These are phyloP conservation scores for Mucor racemosus DNA, from an alignment of 371 early-diverging fungal species.

Conservation along the genomic window DNA sequence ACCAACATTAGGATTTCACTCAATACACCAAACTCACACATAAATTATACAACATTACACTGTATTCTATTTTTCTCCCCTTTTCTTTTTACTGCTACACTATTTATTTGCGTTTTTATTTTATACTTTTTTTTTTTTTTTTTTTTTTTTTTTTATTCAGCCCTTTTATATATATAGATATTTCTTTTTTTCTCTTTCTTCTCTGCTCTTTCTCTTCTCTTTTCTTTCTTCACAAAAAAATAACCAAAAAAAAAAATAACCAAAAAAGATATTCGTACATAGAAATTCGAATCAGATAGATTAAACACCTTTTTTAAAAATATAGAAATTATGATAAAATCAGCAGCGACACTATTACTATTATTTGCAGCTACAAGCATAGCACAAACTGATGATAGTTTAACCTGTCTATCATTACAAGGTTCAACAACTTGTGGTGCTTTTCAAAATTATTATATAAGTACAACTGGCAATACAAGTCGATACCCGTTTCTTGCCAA, in stretches of 20 bases:
- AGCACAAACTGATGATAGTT: not conserved
- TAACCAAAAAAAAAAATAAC: not conserved
- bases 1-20: not conserved
- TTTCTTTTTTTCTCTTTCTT: not conserved
- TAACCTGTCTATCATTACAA: slow-evolving; percentile 35
- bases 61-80: slow-evolving; percentile 9
- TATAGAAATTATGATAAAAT: not conserved
- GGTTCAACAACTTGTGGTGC: slow-evolving; percentile 50
- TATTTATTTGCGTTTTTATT: not conserved
- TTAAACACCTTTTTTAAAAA: not conserved
- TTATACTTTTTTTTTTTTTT: not conserved
- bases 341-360: slow-evolving; percentile 9
- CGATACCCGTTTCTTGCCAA: slow-evolving; percentile 35
- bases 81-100: slow-evolving; percentile 15
- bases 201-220: not conserved
- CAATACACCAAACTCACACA: not conserved
- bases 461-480: slow-evolving; percentile 17
- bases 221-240: slow-evolving; percentile 7
- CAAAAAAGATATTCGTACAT: not conserved
- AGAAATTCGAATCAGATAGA: not conserved
- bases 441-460: slow-evolving; percentile 44
- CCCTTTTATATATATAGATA: slow-evolving; percentile 4
- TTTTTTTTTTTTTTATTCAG: slow-evolving; percentile 4
- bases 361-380: slow-evolving; percentile 4
- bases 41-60: slow-evolving; percentile 6